phyloP scores from a whole-genome alignment of 371 early-diverging fungal genomes.

The Paraphysoderma sedebokerense region DNA sequence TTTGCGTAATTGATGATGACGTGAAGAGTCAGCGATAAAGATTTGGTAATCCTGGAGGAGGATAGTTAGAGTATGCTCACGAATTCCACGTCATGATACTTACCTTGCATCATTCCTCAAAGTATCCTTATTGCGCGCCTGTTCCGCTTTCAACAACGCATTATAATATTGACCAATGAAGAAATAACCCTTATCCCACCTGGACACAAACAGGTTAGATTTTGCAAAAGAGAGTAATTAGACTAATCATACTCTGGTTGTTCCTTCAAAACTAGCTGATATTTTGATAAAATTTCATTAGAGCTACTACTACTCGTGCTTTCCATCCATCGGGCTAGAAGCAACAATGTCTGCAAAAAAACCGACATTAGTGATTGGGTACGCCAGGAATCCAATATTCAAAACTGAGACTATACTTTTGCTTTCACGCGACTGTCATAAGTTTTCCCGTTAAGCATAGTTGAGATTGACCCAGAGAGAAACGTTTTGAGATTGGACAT shows the following conservation, averaged over 20 bases:
- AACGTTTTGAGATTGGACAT: too few relatives aligned
- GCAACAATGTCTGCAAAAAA: too few relatives aligned
- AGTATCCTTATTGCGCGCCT: neutral
- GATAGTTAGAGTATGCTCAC: neutral
- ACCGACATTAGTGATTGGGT: too few relatives aligned
- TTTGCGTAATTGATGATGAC: neutral
- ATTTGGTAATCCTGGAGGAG: neutral
- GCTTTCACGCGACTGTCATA: too few relatives aligned
- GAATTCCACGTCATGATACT: neutral
- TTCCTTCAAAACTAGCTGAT: slow-evolving; percentile 12
- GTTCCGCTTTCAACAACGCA: slow-evolving; percentile 21
- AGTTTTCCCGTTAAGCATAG: too few relatives aligned
- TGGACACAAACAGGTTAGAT: slow-evolving; percentile 6
- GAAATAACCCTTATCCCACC: slow-evolving; percentile 47
- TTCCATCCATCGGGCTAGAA: slow-evolving; percentile 34
- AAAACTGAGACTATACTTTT: too few relatives aligned
- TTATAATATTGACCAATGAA: slow-evolving; percentile 37
- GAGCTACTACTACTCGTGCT: slow-evolving; percentile 19
- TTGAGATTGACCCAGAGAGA: too few relatives aligned
- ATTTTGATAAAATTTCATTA: slow-evolving; percentile 15
- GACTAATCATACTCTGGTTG: slow-evolving; percentile 11
- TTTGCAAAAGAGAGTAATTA: neutral
- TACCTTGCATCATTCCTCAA: neutral
- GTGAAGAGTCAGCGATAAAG: neutral
- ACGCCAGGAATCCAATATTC: too few relatives aligned